Conservation (phyloP, 208 protist species). For the Strigomonas oncopelti region DNA sequence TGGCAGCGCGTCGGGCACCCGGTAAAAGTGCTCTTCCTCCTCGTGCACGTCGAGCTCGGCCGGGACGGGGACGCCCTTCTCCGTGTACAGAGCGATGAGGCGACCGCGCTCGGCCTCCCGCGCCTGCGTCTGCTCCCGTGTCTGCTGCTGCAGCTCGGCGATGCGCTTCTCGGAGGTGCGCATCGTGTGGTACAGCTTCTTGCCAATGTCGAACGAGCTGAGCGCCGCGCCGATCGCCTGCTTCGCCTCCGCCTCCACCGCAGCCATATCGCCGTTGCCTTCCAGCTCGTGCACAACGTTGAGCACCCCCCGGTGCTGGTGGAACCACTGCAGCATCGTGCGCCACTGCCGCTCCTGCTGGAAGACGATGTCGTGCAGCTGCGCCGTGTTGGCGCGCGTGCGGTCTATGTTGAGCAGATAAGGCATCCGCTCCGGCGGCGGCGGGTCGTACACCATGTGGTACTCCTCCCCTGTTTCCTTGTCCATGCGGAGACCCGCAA, state of each 20-base stretch:
- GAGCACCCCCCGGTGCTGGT: conserved; percentile 17
- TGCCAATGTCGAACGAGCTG: conserved; percentile 26
- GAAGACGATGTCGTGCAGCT: conserved; percentile 68
- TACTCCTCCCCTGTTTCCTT: conserved; percentile 71
- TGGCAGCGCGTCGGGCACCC: conserved; percentile 34
- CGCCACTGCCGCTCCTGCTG: conserved; percentile 59
- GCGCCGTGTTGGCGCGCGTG: conserved; percentile 47
- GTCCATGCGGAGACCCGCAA: conserved; percentile 78
- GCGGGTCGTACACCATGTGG: conserved; percentile 78
- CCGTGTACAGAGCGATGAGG: conserved; percentile 57
- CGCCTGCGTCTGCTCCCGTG: conserved; percentile 30
- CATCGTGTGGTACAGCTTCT: conserved; percentile 33
- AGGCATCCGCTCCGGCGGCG: conserved; percentile 61
- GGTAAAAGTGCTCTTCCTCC: conserved; percentile 19
- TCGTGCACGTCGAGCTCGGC: conserved; percentile 33
- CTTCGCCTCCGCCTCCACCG: conserved; percentile 25
- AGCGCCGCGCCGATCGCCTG: conserved; percentile 28
- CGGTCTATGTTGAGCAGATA: conserved; percentile 67
- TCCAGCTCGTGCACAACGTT: conserved; percentile 54
- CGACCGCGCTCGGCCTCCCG: conserved; percentile 71
- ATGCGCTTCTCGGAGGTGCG: conserved; percentile 37
- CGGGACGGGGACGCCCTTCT: conserved; percentile 66
- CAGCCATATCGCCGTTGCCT: conserved; percentile 25
- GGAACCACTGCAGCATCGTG: conserved; percentile 41
- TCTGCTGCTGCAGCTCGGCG: conserved; percentile 29